These are phyloP conservation scores for Kazachstania kunashirensis DNA, from an alignment of 805 yeast genomes.

Conservation along the genomic window DNA sequence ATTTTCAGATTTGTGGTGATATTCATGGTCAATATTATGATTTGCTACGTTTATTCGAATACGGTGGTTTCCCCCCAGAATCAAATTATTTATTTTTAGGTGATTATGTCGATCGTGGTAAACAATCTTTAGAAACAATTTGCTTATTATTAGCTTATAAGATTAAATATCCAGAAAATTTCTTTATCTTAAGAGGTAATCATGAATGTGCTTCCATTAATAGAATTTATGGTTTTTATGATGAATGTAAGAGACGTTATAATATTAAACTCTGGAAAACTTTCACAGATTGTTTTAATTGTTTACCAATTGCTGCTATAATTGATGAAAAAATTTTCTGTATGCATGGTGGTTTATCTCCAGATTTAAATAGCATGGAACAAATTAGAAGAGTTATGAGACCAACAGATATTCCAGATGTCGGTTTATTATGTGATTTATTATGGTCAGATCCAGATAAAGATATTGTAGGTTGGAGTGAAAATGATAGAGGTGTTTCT, in stretches of 20 bases:
- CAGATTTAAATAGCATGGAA: slow-evolving; percentile 96
- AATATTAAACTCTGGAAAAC: slow-evolving; percentile 98
- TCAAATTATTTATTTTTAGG: slow-evolving; percentile 93
- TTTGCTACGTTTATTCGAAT: slow-evolving; percentile 86
- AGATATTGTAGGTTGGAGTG: slow-evolving; percentile 97
- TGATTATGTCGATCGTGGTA: slow-evolving; percentile 98
- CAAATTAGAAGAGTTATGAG: slow-evolving; percentile 98
- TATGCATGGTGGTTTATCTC: slow-evolving; percentile 98
- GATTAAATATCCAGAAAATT: slow-evolving; percentile 96
- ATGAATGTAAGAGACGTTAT: slow-evolving; percentile 96
- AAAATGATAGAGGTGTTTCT: slow-evolving; percentile 97
- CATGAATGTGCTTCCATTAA: slow-evolving; percentile 98
- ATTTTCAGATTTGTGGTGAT: slow-evolving; percentile 73
- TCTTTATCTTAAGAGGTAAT: slow-evolving; percentile 92
- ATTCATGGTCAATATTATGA: slow-evolving; percentile 98
- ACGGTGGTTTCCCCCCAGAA: slow-evolving; percentile 99
- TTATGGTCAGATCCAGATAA: slow-evolving; percentile 99
- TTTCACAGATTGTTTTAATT: slow-evolving; percentile 95
- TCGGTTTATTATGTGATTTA: slow-evolving; percentile 89
- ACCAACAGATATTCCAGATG: slow-evolving; percentile 98
- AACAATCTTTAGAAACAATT: slow-evolving; percentile 92
- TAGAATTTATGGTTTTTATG: slow-evolving; percentile 96
- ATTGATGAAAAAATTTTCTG: slow-evolving; percentile 96
- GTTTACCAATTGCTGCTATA: slow-evolving; percentile 96
- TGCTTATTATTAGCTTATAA: slow-evolving; percentile 90